Percentiles rank a stretch among this genome's conserved stretches.
Conservation (phyloP, 306 rosid species). For the Lathyrus tuberosus region DNA sequence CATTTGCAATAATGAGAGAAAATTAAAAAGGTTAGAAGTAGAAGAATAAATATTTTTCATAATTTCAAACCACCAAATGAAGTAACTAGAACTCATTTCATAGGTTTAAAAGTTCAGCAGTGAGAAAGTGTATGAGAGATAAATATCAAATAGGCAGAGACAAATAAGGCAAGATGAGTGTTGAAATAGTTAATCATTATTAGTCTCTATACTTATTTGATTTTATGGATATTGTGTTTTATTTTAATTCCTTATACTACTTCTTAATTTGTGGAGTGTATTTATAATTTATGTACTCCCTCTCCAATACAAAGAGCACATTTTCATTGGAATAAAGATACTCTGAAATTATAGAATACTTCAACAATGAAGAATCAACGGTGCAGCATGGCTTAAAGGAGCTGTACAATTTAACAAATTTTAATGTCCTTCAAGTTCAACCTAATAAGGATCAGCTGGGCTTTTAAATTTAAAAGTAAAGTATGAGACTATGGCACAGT, state of each 20-base stretch:
- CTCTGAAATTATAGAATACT: too few relatives aligned
- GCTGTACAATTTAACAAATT: constrained; percentile 22
- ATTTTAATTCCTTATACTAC: too few relatives aligned
- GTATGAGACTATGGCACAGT: not conserved
- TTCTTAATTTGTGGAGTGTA: too few relatives aligned
- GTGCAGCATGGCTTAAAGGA: not conserved
- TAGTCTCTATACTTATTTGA: too few relatives aligned
- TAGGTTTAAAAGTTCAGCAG: constrained; percentile 2
- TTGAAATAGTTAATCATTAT: too few relatives aligned
- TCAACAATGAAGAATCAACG: not conserved
- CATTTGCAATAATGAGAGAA: constrained; percentile 35
- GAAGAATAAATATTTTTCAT: constrained; percentile 29
- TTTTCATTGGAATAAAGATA: too few relatives aligned
- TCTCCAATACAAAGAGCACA: too few relatives aligned
- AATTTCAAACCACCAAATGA: constrained; percentile 30
- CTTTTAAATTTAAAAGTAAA: not conserved
- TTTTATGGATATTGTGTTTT: too few relatives aligned
- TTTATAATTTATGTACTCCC: too few relatives aligned
- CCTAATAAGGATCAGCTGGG: constrained; percentile 13
- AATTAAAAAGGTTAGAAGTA: constrained; percentile 10
- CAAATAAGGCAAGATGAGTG: constrained; percentile 19
- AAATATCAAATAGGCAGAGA: constrained; percentile 24
- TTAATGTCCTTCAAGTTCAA: constrained; percentile 27
- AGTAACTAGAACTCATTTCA: constrained; percentile 33
- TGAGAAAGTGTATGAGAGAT: constrained; percentile 8